phyloP scores from a whole-genome alignment of 78 protist genomes.

The Corallochytrium limacisporum region DNA sequence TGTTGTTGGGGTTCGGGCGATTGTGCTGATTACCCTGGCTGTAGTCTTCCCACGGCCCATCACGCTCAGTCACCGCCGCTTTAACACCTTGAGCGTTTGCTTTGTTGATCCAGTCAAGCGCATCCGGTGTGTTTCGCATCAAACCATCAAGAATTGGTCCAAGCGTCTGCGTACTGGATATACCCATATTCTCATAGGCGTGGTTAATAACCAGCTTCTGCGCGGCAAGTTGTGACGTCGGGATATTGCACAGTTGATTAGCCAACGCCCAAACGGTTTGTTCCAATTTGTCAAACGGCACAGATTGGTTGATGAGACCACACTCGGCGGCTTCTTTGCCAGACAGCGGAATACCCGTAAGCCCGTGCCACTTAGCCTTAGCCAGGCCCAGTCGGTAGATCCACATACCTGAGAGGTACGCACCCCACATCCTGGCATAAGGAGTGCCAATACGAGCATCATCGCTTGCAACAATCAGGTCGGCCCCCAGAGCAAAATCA shows the following conservation, averaged over 20 bases:
- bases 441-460: slow-evolving; percentile 6
- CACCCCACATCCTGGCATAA: neutral
- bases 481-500: neutral
- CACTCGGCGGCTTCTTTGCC: neutral
- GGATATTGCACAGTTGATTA: neutral
- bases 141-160: neutral
- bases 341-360: neutral
- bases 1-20: too few species aligned
- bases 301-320: neutral
- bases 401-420: neutral
- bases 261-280: neutral
- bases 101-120: neutral
- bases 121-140: slow-evolving; percentile 7
- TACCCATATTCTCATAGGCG: neutral
- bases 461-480: too few species aligned
- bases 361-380: neutral
- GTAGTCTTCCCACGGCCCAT: too few species aligned
- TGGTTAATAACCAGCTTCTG: slow-evolving; percentile 2
- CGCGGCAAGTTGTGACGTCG: neutral
- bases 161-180: neutral
- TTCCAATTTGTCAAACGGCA: neutral
- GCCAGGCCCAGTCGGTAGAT: neutral
- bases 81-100: neutral
- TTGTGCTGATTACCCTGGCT: too few species aligned
- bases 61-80: neutral